Percentiles rank a stretch among this genome's conserved stretches.
Conservation (phyloP, 2,329 filamentous ascomycete genomes). For the Colletotrichum chlorophyti region DNA sequence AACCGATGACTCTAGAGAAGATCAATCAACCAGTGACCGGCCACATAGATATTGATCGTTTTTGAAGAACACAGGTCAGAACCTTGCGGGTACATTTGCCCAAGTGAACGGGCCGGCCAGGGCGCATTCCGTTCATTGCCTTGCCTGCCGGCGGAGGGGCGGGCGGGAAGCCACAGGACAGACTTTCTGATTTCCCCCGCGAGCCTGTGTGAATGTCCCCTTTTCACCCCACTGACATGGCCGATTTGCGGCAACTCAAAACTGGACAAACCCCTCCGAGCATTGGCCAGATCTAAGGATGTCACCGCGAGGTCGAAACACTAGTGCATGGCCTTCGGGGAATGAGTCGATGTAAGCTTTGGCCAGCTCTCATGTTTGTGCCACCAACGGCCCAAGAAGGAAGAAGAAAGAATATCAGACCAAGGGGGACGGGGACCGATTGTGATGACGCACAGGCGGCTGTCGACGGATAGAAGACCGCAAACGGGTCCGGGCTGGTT, state of each 20-base stretch:
- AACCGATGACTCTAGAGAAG: slow-evolving; percentile 17
- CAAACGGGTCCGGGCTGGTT: slow-evolving; percentile 7
- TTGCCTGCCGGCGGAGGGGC: slow-evolving; percentile 21
- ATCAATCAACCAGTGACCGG: slow-evolving; percentile 19
- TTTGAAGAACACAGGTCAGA: not conserved
- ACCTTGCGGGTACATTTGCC: slow-evolving; percentile 14
- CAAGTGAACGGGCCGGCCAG: not conserved
- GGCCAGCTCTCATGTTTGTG: slow-evolving; percentile 17
- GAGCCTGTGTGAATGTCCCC: too few species aligned
- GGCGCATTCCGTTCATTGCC: slow-evolving; percentile 18
- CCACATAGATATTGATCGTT: slow-evolving; percentile 9
- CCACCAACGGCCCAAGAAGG: slow-evolving; percentile 5
- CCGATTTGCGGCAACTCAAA: slow-evolving; percentile 27
- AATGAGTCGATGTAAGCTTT: slow-evolving; percentile 27
- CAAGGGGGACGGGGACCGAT: slow-evolving; percentile 9
- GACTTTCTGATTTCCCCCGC: slow-evolving; percentile 13
- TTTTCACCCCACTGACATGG: not conserved
- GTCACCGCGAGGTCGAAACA: slow-evolving; percentile 25
- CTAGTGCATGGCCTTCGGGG: slow-evolving; percentile 17
- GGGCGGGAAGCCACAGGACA: not conserved
- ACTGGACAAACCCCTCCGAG: slow-evolving; percentile 6
- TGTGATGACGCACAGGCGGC: slow-evolving; percentile 7
- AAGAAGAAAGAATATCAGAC: slow-evolving; percentile 19
- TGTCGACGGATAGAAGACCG: slow-evolving; percentile 8
- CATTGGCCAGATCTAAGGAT: slow-evolving; percentile 25